Base-by-base conservation (phyloP, 208 protist genomes). In the Acanthamoeba castellanii region DNA sequence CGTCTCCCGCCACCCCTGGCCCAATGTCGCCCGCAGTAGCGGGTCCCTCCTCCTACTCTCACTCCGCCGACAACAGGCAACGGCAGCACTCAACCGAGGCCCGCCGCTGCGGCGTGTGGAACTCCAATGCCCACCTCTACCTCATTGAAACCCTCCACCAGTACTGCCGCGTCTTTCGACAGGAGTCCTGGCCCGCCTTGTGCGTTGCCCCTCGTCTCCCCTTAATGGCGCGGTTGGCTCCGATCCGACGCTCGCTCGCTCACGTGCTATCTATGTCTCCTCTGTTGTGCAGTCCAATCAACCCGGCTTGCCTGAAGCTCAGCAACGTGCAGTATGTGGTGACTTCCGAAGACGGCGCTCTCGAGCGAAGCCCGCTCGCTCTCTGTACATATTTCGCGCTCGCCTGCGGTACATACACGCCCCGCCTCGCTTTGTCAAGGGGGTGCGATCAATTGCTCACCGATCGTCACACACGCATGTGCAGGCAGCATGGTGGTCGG, bases 381-480 rank as follows among this genome's bases (percentile, higher is more conserved):
- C 87, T 92, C 8, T 78, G 87, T 76, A 92, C 87, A 68, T 92
- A 76, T 55, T 78, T 92, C 30, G 55, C 61, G 32, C 87, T 92
- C 59, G 30, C 87, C 47, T 92, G 61, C 27, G 87, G 87, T 92
- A 92, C 61, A 32, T 5, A 8, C 47, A 14, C 30, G 25, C 16
- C 76, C 16, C 4, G 32, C 27, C 61, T 11, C 27, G 61, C 61
- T 5, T 68, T 68, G 18, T 32, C 61, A 30, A 13, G 20, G 55
- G 18, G 16, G 18, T 22, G 20, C 55, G 18, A 16, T 30, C 27
- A 32, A 4, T 4, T 11, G 61, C 27, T 68, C 27, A n/a, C 22
- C 66, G 30, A 14, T n/a, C 0, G 8, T 37, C 11, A 42, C 61
- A 70, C 16, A 2, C 61, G 18, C 66, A 11, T 72, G 30, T 27